Evolutionary conservation across 768 basidiomycete species (phyloP), one percentile per base, ranked within the genome.

Genomic region (Trametes maxima): DNA sequence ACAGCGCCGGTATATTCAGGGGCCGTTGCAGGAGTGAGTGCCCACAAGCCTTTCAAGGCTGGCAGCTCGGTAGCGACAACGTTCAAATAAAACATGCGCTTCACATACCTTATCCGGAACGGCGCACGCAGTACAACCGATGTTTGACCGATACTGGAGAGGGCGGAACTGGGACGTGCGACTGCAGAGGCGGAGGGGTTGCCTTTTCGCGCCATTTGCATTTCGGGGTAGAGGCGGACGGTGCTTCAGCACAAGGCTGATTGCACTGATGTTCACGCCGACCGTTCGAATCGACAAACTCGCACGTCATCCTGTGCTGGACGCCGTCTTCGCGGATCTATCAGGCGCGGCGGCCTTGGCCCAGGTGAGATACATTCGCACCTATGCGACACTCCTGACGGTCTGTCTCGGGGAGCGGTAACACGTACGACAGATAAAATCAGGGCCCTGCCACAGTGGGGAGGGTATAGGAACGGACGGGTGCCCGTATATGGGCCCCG

Each of bases 341-440:
- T 21, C 51, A 24, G 25, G 51, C 39, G 39, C 51, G 36, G 39
- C 51, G 51, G 51, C 21, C 11, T 52, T 39, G 19, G 19, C 6
- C 22, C 22, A 52, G 51, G 51, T 52, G 51, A 52, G 51, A 52
- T 35, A 21, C 7, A 37, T 52, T 24, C 51, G 51, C 37, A 50
- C 49, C 33, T 7, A 3, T n/a, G 17, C 49, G 49, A 35, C 33
- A 25, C 33, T 33, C n/a, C 17, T 1, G n/a, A n/a, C 4, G 37
- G 14, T 19, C 37, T 40, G 36, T 22, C 22, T 36, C 36, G 19
- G 21, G 25, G 46, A 13, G 14, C 16, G 10, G 10, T 21, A 24
- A 47, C 46, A 47, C 46, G 46, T 33, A 33, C 22, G 46, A 25
- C 10, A 25, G 24, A 25, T 24, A 47, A 21, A 22, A 22, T 25